phyloP scores from a whole-genome alignment of 2,329 filamentous ascomycete species.

The Seiridium cupressi region DNA sequence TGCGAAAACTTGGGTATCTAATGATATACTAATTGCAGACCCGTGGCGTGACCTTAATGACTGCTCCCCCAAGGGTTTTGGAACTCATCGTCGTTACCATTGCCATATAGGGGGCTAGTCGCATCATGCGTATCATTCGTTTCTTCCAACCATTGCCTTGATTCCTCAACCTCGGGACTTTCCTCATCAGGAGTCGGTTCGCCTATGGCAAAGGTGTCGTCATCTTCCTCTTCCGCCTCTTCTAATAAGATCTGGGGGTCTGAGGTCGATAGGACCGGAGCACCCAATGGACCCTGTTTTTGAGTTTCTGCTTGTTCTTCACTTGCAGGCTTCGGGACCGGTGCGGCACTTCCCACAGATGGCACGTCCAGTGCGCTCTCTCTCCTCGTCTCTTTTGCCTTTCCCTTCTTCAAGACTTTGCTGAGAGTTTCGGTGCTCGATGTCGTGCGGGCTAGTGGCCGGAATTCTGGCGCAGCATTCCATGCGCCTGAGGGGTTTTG shows the following conservation, averaged over 20 bases:
- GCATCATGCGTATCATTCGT: not conserved
- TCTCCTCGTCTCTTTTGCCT: conserved; percentile 28
- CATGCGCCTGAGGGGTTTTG: conserved; percentile 30
- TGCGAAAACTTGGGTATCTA: conserved; percentile 7
- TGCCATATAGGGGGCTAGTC: conserved; percentile 13
- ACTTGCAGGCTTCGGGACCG: conserved; percentile 16
- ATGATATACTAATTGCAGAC: not conserved
- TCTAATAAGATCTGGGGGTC: conserved; percentile 30
- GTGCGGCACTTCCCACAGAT: conserved; percentile 13
- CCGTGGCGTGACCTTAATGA: not conserved
- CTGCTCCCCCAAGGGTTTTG: conserved; percentile 41
- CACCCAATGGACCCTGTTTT: conserved; percentile 28
- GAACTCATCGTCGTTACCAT: conserved; percentile 39
- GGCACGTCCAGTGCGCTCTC: conserved; percentile 17
- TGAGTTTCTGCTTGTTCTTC: conserved; percentile 25
- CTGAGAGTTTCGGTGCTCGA: conserved; percentile 23
- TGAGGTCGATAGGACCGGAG: conserved; percentile 25
- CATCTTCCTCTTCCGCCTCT: conserved; percentile 29
- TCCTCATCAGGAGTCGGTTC: conserved; percentile 21
- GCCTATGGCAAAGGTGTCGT: conserved; percentile 19
- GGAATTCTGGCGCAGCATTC: conserved; percentile 27
- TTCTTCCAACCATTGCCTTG: conserved; percentile 9
- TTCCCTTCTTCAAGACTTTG: conserved; percentile 26
- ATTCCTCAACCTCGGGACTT: conserved; percentile 10
- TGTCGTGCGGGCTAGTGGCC: conserved; percentile 13